Evolutionary conservation across 2,329 filamentous ascomycete species (phyloP).

Genomic region (Cryoendolithus antarcticus): DNA sequence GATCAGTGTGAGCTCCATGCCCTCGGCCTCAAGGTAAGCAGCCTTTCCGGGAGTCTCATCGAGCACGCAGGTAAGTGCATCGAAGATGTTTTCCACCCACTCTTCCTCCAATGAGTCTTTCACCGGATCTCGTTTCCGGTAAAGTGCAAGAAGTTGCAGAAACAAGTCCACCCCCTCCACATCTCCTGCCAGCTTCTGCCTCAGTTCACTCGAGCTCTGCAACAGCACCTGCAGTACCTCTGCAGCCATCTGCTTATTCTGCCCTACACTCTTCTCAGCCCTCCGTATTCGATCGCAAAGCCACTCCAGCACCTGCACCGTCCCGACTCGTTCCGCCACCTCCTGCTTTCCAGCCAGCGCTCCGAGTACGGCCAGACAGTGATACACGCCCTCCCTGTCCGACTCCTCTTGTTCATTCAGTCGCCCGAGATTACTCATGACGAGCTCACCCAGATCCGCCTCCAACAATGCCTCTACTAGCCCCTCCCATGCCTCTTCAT

Average conservation of each 20-base stretch:
- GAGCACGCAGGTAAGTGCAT: constrained; percentile 66
- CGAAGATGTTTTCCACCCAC: constrained; percentile 88
- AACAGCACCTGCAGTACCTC: constrained; percentile 84
- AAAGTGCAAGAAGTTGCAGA: constrained; percentile 71
- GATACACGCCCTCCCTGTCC: constrained; percentile 77
- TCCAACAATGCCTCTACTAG: constrained; percentile 52
- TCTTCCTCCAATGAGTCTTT: constrained; percentile 86
- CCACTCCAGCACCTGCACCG: constrained; percentile 63
- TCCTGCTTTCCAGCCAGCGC: constrained; percentile 63
- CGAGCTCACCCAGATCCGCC: constrained; percentile 59
- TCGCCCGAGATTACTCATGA: constrained; percentile 66
- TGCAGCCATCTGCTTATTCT: constrained; percentile 92
- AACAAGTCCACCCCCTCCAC: constrained; percentile 62
- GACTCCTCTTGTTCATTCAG: constrained; percentile 61
- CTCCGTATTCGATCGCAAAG: constrained; percentile 61
- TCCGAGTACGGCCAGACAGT: constrained; percentile 69
- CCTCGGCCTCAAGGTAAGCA: constrained; percentile 80
- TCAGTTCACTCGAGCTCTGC: constrained; percentile 58
- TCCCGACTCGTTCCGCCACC: constrained; percentile 59
- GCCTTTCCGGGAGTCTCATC: constrained; percentile 63
- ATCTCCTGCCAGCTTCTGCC: constrained; percentile 43
- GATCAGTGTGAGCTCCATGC: constrained; percentile 79
- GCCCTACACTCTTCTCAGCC: constrained; percentile 55
- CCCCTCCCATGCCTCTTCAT: constrained; percentile 66
- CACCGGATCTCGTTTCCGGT: constrained; percentile 73